Percentiles rank a stretch among this genome's conserved stretches.
Conservation (phyloP, 805 yeast genomes). For the Candida boleticola region DNA sequence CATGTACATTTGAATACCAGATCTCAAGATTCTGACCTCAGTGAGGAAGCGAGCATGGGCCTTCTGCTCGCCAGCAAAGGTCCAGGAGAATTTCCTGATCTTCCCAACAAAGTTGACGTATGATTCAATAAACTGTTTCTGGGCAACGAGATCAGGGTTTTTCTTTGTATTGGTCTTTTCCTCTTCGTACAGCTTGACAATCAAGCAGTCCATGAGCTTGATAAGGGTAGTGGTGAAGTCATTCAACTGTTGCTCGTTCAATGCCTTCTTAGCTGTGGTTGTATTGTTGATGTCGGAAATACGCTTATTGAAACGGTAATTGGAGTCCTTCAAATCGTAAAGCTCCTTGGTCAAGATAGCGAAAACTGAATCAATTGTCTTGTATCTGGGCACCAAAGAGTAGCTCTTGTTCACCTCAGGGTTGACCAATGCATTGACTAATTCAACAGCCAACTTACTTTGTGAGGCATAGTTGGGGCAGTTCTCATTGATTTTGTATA, state of each 20-base stretch:
- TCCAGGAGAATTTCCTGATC: background rate
- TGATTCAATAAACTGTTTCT: constrained; percentile 1
- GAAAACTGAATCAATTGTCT: constrained; percentile 29
- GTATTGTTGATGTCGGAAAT: constrained; percentile 5
- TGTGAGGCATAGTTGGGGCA: constrained; percentile 15
- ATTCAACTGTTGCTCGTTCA: constrained; percentile 22
- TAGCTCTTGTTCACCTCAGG: constrained; percentile 14
- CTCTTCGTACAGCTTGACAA: constrained; percentile 8
- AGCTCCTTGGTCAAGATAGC: constrained; percentile 27
- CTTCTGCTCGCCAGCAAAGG: background rate
- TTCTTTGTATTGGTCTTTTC: background rate
- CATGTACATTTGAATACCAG: constrained; percentile 2
- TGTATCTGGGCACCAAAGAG: constrained; percentile 21
- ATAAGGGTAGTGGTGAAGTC: constrained; percentile 18
- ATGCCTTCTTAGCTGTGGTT: constrained; percentile 25
- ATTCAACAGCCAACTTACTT: constrained; percentile 24
- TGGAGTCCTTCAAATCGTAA: constrained; percentile 26
- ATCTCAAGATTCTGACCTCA: constrained; percentile 2
- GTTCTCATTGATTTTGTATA: constrained; percentile 29
- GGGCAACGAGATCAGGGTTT: background rate
- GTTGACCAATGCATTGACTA: constrained; percentile 21
- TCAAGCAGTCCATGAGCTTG: constrained; percentile 22
- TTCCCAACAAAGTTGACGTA: constrained; percentile 2
- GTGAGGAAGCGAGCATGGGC: background rate
- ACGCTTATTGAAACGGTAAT: constrained; percentile 19